These are phyloP conservation scores for Alternaria dauci DNA, from an alignment of 2,329 filamentous ascomycete genomes.

Conservation along the genomic window DNA sequence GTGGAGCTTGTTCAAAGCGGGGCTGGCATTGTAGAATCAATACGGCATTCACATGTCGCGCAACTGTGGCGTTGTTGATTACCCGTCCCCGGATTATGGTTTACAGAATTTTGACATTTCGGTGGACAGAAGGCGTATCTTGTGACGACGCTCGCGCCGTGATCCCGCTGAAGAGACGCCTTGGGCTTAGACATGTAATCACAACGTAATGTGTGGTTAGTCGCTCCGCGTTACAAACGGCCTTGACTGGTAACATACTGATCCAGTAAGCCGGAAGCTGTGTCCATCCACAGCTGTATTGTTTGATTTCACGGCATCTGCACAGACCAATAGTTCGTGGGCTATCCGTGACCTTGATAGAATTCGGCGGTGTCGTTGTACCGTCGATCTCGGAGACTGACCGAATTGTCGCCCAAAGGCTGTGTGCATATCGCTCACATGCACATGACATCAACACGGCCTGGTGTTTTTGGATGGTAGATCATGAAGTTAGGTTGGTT, in stretches of 20 bases:
- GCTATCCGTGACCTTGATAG: slow-evolving; percentile 32
- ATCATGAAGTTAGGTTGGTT: neutral
- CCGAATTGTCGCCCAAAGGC: slow-evolving; percentile 34
- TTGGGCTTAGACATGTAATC: slow-evolving; percentile 26
- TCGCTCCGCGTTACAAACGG: slow-evolving; percentile 30
- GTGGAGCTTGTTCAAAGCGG: slow-evolving; percentile 22
- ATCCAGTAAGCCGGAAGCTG: slow-evolving; percentile 28
- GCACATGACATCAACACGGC: slow-evolving; percentile 13
- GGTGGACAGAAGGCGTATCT: slow-evolving; percentile 28
- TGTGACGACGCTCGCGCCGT: slow-evolving; percentile 46
- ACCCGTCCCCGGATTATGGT: slow-evolving; percentile 32
- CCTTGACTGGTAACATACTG: slow-evolving; percentile 31
- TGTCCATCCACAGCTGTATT: slow-evolving; percentile 24
- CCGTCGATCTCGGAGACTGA: slow-evolving; percentile 29
- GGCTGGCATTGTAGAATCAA: slow-evolving; percentile 36
- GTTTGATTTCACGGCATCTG: slow-evolving; percentile 37
- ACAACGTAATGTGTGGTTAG: slow-evolving; percentile 29
- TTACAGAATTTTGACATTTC: slow-evolving; percentile 32
- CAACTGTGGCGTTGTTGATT: slow-evolving; percentile 47
- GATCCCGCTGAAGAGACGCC: slow-evolving; percentile 18
- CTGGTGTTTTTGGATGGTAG: neutral
- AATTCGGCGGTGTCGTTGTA: slow-evolving; percentile 42
- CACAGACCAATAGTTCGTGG: slow-evolving; percentile 49
- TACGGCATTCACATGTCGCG: slow-evolving; percentile 43
- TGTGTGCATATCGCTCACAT: slow-evolving; percentile 25